A percentile compares a stretch with the other conserved stretches of the same genome.
Evolutionary conservation across 208 protist genomes (phyloP).

Genomic region (Phytomonas francai): DNA sequence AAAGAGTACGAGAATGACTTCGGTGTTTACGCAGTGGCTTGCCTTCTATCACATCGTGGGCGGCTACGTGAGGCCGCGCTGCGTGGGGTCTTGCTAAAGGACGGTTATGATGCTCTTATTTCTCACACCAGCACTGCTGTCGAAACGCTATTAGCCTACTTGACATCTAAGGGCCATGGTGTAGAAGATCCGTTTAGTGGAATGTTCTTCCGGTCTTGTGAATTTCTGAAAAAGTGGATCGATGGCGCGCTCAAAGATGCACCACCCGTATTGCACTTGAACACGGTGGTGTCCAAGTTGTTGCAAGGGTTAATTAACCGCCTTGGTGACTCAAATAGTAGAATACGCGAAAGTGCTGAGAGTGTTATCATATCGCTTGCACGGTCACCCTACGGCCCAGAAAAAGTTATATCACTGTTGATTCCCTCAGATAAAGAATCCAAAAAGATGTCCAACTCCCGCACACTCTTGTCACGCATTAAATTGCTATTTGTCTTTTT

Average conservation of each 20-base stretch:
- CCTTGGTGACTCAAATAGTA: constrained; percentile 65
- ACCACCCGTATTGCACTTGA: constrained; percentile 18
- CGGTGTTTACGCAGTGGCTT: constrained; percentile 59
- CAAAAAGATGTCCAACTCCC: constrained; percentile 48
- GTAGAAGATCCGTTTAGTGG: constrained; percentile 56
- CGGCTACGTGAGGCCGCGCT: constrained; percentile 75
- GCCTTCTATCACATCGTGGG: constrained; percentile 57
- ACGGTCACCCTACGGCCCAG: constrained; percentile 36
- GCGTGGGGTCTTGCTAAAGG: constrained; percentile 34
- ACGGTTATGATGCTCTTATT: constrained; percentile 35
- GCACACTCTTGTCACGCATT: constrained; percentile 54
- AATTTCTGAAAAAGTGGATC: constrained; percentile 51
- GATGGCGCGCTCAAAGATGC: constrained; percentile 22
- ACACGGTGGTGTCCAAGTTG: constrained; percentile 19
- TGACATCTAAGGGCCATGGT: constrained; percentile 54
- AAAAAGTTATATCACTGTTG: constrained; percentile 41
- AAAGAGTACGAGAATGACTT: constrained; percentile 45
- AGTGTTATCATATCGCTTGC: constrained; percentile 40
- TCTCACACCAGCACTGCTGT: constrained; percentile 17
- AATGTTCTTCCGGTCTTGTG: constrained; percentile 63
- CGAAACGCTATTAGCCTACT: constrained; percentile 52
- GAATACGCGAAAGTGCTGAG: constrained; percentile 60
- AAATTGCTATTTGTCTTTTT: constrained; percentile 66
- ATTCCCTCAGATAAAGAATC: constrained; percentile 49
- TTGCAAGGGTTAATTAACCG: constrained; percentile 48